phyloP scores from a whole-genome alignment of 108 stramenopile species.

The Stephanodiscus minutulus region DNA sequence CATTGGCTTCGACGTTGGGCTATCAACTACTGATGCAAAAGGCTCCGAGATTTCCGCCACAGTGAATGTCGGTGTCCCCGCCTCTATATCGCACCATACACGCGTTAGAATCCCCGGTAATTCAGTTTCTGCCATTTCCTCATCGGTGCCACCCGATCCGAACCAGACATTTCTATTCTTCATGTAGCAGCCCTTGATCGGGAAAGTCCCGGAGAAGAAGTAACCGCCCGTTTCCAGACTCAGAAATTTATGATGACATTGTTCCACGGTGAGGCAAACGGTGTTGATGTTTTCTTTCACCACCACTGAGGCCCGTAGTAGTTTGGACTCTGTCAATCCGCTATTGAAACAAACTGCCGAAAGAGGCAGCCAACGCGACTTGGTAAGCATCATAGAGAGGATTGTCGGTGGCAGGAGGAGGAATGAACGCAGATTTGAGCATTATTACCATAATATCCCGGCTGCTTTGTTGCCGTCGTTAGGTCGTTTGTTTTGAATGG shows the following conservation, averaged over 20 bases:
- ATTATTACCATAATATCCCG: too few relatives aligned
- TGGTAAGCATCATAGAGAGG: too few relatives aligned
- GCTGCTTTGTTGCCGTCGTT: too few relatives aligned
- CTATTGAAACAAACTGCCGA: neutral
- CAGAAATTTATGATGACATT: conserved; percentile 1
- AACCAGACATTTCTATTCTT: conserved; percentile 9
- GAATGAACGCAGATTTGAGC: too few relatives aligned
- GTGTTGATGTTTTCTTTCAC: neutral
- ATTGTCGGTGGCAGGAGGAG: too few relatives aligned
- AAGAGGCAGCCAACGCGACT: too few relatives aligned
- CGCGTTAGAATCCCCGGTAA: conserved; percentile 12
- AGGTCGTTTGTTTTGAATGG: too few relatives aligned
- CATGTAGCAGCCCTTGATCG: conserved; percentile 16
- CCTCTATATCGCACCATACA: conserved; percentile 10
- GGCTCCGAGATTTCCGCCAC: too few relatives aligned
- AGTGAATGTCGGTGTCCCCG: neutral
- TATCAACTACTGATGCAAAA: too few relatives aligned
- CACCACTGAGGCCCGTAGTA: neutral
- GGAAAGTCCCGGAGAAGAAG: neutral
- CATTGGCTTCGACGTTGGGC: too few relatives aligned
- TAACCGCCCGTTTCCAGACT: conserved; percentile 3
- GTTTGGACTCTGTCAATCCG: neutral
- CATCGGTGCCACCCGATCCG: conserved; percentile 11
- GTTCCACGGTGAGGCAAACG: neutral
- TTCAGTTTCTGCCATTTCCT: neutral